Base-by-base conservation (phyloP, 495 filamentous ascomycete genomes). In the Aspergillus leporis region DNA sequence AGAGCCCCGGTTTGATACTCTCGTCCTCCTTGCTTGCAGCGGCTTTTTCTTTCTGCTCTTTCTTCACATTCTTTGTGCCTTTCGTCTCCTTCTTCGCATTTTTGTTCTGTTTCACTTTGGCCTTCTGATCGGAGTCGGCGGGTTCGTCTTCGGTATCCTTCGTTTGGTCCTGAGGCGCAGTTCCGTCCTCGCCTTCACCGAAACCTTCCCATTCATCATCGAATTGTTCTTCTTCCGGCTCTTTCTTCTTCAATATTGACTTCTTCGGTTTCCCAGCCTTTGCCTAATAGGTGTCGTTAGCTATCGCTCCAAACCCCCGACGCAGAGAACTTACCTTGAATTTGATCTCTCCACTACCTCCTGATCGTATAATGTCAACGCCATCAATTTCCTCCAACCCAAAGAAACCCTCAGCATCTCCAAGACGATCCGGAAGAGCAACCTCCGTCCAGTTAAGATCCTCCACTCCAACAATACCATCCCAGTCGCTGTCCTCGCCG, bases 321-420 rank as follows among this genome's bases (percentile, higher is more conserved):
- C 41, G 21, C 18, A 25, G 8, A 18, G 16, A 40, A 19, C 66
- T 49, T 73, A 83, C 81, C 75, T 80, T 79, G 65, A 80, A 84
- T 45, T 68, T 65, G 28, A 83, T 53, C 34, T 73, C 63, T 34
- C 76, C 75, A 3, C 60, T 65, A 0, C 65, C 65, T 13, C 69
- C 38, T 16, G 70, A 55, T 40, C 77, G 80, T 31, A 95, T 74
- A 19, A 98, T 78, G 30, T 97, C 91, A 0, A 98, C 90, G 45
- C 88, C 91, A 8, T 95, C 90, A 47, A 97, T 85, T 66, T 98
- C 94, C 61, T 98, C 93, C 40, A 98, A 70, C 0, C 94, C 93
- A 72, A 86, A 96, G 72, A 98, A 97, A 0, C 95, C 94, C 61
- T 92, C 91, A n/a, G 89, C 90, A 79, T 98, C 90, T 43, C 94